These are phyloP conservation scores for Phytophthora agathidicida DNA, from an alignment of 352 stramenopile genomes.

Conservation along the genomic window DNA sequence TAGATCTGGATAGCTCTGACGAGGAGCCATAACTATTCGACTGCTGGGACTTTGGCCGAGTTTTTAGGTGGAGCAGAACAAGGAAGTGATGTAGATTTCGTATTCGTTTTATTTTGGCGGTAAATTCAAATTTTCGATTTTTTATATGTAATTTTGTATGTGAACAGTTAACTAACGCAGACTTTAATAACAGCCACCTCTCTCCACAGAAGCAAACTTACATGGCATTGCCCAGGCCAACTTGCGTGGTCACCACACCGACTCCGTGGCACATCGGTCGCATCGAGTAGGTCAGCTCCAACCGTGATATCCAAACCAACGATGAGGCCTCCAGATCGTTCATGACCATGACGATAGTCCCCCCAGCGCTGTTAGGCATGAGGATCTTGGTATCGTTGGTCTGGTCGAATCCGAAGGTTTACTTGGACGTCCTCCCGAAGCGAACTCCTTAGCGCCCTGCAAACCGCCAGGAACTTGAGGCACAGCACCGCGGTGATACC, in stretches of 20 bases:
- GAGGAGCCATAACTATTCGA: no score
- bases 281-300: conserved; percentile 43
- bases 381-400: conserved; percentile 37
- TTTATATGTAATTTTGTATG: no score
- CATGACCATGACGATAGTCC: conserved; percentile 49
- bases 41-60: no score
- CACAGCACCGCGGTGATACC: conserved; percentile 40
- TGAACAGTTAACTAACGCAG: no score
- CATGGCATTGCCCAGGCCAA: conserved; percentile 26
- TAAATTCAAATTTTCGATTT: no score
- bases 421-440: conserved; percentile 42
- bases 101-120: no score
- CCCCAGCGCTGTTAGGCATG: conserved; percentile 47
- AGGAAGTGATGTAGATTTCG: no score
- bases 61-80: no score
- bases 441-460: conserved; percentile 61
- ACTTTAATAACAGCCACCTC: no score
- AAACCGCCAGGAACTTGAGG: conserved; percentile 65
- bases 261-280: conserved; percentile 35
- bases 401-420: conserved; percentile 22
- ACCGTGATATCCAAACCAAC: conserved; percentile 55
- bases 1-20: no score
- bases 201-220: no score
- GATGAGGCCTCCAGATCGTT: conserved; percentile 70
- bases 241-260: conserved; percentile 28